Conservation (phyloP, 2,329 filamentous ascomycete genomes). For the Curvularia sp. region DNA sequence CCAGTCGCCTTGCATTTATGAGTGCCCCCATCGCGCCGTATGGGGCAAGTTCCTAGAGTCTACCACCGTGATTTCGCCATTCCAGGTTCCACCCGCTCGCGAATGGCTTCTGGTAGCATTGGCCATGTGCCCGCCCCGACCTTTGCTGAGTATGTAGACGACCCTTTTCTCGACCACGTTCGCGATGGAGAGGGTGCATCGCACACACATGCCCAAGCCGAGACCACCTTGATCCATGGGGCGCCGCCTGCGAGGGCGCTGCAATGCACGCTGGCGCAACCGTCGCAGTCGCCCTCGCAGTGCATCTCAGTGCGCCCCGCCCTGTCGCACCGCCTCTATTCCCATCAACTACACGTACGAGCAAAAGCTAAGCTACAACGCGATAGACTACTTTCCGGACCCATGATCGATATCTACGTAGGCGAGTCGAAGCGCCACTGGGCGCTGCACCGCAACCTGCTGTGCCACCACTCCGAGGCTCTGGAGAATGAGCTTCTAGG, state of each 20-base stretch:
- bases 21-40: conserved; percentile 38
- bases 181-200: conserved; percentile 21
- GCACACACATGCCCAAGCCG: conserved; percentile 20
- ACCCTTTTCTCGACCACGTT: conserved; percentile 29
- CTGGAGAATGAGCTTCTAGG: conserved; percentile 51
- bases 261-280: conserved; percentile 23
- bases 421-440: conserved; percentile 57
- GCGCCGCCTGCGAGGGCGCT: conserved; percentile 25
- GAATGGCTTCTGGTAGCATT: conserved; percentile 57
- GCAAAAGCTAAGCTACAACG: conserved; percentile 56
- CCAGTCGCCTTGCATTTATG: conserved; percentile 29
- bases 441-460: conserved; percentile 60
- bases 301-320: conserved; percentile 42
- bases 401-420: conserved; percentile 60
- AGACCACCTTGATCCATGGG: conserved; percentile 17
- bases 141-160: conserved; percentile 61
- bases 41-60: conserved; percentile 48
- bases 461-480: conserved; percentile 60
- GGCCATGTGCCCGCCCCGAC: conserved; percentile 55
- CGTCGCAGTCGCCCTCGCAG: conserved; percentile 16
- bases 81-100: conserved; percentile 47
- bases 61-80: conserved; percentile 53
- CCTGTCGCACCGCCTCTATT: conserved; percentile 47
- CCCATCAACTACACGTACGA: conserved; percentile 48
- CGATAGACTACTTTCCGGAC: conserved; percentile 61